phyloP scores from a whole-genome alignment of 2,329 filamentous ascomycete species.

The Aspergillus japonicus region DNA sequence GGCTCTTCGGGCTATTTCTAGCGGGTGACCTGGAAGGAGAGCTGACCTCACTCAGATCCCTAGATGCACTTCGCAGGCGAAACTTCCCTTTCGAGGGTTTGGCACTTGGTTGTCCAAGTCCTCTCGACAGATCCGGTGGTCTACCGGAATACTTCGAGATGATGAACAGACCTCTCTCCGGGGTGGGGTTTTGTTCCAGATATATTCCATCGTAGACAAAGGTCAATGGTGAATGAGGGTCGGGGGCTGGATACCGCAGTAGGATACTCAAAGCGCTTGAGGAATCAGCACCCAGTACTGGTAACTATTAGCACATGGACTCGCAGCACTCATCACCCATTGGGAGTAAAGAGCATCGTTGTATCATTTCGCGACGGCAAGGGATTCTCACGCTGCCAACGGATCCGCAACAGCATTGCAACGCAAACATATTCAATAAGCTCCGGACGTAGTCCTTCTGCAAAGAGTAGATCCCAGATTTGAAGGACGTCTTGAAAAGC shows the following conservation, averaged over 20 bases:
- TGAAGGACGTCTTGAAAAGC: constrained; percentile 78
- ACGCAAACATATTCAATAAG: constrained; percentile 89
- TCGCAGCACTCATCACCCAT: background rate
- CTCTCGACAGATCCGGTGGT: constrained; percentile 36
- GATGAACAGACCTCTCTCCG: constrained; percentile 44
- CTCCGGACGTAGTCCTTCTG: constrained; percentile 75
- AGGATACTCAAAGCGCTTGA: constrained; percentile 78
- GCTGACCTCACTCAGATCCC: constrained; percentile 26
- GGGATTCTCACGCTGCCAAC: constrained; percentile 73
- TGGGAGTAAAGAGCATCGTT: background rate
- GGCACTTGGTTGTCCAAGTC: constrained; percentile 20
- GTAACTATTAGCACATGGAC: background rate
- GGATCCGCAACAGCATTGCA: constrained; percentile 86
- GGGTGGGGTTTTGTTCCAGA: constrained; percentile 45
- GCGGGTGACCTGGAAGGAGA: constrained; percentile 40
- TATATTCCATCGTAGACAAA: constrained; percentile 81
- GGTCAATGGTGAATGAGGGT: constrained; percentile 66
- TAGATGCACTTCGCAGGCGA: constrained; percentile 31
- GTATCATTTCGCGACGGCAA: constrained; percentile 11
- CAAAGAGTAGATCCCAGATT: constrained; percentile 90
- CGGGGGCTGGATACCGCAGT: constrained; percentile 75
- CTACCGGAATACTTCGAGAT: constrained; percentile 50
- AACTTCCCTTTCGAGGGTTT: constrained; percentile 20
- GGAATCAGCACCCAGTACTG: constrained; percentile 84
- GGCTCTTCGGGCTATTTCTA: constrained; percentile 40